Base-by-base conservation (phyloP, 768 basidiomycete genomes). In the Russula vinacea region DNA sequence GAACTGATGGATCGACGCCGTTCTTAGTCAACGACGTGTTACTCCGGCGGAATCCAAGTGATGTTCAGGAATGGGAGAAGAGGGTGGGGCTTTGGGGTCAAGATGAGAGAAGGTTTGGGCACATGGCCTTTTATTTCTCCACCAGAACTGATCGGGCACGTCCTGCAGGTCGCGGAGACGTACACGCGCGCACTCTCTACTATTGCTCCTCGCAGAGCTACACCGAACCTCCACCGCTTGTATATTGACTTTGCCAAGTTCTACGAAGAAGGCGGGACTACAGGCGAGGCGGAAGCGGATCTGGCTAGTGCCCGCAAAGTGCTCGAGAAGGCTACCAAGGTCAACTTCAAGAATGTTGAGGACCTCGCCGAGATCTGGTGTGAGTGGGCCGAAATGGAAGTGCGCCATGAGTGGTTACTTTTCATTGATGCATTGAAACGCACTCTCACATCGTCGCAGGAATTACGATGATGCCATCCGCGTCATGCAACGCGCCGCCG, bases 11-110 rank as follows among this genome's bases (percentile, higher is more conserved):
- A 99, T 74, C 82, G 95, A 55, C 77, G 72, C 96, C 94, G 2
- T 98, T 99, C 81, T 79, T 99, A 66, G 87, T 97, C 52, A 99
- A 99, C 70, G 95, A 98, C 70, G 97, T 98, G 14, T 77, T 98
- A 17, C 74, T 98, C 40, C 79, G 97, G 66, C 80, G 97, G 70
- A 99, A 99, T 79, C 92, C 93, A 5, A 92, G 98, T 70, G 97
- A 99, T 70, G 97, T 98, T 2, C 94, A 97, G 69, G 97, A 99
- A 74, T 99, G 97, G 97, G 97, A 98, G 78, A 99, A 99, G 76
- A 81, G 96, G 40, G 84, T 98, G 22, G 95, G 94, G 2, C 76
- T 98, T 32, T 96, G 86, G 83, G 97, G 90, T 3, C 88, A 94
- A 59, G 85, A 97, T 68, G 95, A 99, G 92, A 90, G 69, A 96